Conservation (phyloP, 768 basidiomycete species). For the Gautieria morchelliformis region DNA sequence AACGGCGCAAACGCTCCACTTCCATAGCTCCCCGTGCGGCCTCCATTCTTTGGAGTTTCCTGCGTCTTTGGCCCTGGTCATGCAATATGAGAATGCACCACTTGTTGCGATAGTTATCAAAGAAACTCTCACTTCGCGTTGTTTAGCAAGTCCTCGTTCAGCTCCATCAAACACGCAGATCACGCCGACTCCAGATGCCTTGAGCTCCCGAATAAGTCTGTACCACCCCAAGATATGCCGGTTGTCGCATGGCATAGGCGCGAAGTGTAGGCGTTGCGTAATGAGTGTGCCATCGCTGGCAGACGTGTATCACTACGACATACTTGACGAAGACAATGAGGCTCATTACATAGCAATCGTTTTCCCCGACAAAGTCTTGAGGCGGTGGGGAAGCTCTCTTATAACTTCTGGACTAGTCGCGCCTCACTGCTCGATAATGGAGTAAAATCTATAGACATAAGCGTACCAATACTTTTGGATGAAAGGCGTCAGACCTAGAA, state of each 20-base stretch:
- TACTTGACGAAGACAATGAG: too few species aligned
- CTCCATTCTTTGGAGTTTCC: slow-evolving; percentile 37
- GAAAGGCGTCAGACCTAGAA: slow-evolving; percentile 12
- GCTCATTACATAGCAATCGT: slow-evolving; percentile 60
- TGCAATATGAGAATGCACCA: neutral
- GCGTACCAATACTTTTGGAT: slow-evolving; percentile 12
- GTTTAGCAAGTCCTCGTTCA: slow-evolving; percentile 56
- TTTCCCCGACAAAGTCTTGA: slow-evolving; percentile 53
- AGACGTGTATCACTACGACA: neutral
- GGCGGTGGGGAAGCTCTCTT: slow-evolving; percentile 45
- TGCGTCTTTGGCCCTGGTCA: slow-evolving; percentile 45
- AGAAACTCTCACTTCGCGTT: slow-evolving; percentile 45
- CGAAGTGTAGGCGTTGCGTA: slow-evolving; percentile 74
- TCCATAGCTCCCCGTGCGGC: slow-evolving; percentile 49
- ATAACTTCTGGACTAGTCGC: slow-evolving; percentile 16
- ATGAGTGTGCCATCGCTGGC: slow-evolving; percentile 77
- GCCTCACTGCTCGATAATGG: neutral
- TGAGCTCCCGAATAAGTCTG: slow-evolving; percentile 52
- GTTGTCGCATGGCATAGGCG: slow-evolving; percentile 49
- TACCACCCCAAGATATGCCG: slow-evolving; percentile 79
- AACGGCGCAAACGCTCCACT: slow-evolving; percentile 42
- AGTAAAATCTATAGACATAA: neutral
- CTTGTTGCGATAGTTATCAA: neutral
- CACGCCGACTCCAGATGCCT: slow-evolving; percentile 42
- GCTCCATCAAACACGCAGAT: slow-evolving; percentile 79